A percentile compares a stretch with the other conserved stretches of the same genome.
Conservation (phyloP, 495 filamentous ascomycete species). For the Trichoderma orchidacearum region DNA sequence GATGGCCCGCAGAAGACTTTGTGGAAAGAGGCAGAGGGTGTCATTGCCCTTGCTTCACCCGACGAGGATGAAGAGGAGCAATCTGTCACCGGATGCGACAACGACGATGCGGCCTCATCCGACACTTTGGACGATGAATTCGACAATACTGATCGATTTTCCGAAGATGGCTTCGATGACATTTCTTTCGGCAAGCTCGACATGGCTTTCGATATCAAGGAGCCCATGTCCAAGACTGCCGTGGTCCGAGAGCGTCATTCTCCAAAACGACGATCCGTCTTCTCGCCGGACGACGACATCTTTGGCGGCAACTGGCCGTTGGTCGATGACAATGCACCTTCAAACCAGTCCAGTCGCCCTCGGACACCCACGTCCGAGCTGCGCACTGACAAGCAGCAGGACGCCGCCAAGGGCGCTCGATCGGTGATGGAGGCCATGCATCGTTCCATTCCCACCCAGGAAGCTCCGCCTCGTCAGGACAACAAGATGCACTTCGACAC, state of each 20-base stretch:
- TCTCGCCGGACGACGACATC: constrained; percentile 50
- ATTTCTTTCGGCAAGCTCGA: constrained; percentile 16
- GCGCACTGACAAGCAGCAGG: constrained; percentile 13
- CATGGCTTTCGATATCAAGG: constrained; percentile 20
- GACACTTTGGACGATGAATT: constrained; percentile 16
- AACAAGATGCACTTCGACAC: constrained; percentile 88
- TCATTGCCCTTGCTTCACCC: constrained; percentile 72
- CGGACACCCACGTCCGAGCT: constrained; percentile 28
- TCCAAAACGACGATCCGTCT: constrained; percentile 38
- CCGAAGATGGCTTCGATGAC: constrained; percentile 42
- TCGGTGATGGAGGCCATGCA: constrained; percentile 79
- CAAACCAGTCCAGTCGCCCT: constrained; percentile 12
- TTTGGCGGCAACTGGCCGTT: constrained; percentile 39
- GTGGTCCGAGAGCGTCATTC: constrained; percentile 26
- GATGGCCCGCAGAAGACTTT: constrained; percentile 46
- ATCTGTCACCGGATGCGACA: too few relatives aligned
- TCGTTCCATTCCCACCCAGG: constrained; percentile 33
- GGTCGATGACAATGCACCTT: constrained; percentile 12
- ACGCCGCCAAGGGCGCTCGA: constrained; percentile 44
- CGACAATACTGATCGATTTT: constrained; percentile 36
- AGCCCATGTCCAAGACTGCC: constrained; percentile 24
- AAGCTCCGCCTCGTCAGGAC: constrained; percentile 15
- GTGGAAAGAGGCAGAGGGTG: constrained; percentile 80
- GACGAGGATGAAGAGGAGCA: constrained; percentile 51
- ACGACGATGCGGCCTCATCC: constrained; percentile 12